Conservation (phyloP, 805 yeast genomes). For the Saccharomycopsis schoenii region DNA sequence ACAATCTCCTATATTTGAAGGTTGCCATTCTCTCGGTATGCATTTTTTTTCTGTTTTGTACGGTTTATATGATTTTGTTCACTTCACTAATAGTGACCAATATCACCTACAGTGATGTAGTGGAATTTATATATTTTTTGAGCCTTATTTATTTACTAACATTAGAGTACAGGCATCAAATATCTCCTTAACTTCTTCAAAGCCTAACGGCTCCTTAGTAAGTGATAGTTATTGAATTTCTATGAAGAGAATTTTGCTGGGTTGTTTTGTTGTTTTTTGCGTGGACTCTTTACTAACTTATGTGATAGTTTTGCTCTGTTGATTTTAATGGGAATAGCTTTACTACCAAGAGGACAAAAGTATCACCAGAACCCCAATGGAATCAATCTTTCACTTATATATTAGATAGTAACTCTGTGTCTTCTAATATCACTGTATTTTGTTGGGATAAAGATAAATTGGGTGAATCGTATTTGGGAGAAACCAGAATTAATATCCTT, state of each 20-base stretch:
- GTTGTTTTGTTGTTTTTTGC: neutral
- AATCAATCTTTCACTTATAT: conserved; percentile 5
- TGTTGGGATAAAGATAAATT: conserved; percentile 15
- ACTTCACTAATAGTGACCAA: neutral
- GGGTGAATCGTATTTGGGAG: conserved; percentile 14
- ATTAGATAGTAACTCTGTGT: neutral
- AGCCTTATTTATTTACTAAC: neutral
- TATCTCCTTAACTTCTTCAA: neutral
- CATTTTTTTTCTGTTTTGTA: neutral
- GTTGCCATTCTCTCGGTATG: neutral
- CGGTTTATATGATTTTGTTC: neutral
- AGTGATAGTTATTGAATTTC: neutral
- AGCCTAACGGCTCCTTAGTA: neutral
- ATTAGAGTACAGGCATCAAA: neutral
- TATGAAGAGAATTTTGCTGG: no score
- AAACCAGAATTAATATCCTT: conserved; percentile 12
- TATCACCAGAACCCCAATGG: conserved; percentile 10
- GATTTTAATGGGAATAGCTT: conserved; percentile 7
- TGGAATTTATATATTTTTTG: neutral
- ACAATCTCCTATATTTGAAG: neutral
- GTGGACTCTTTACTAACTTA: neutral
- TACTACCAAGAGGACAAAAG: conserved; percentile 8
- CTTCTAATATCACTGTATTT: conserved; percentile 11
- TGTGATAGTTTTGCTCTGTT: conserved; percentile 7
- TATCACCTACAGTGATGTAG: neutral